Base-by-base conservation (phyloP, 768 basidiomycete species). In the Podaxis sp. region DNA sequence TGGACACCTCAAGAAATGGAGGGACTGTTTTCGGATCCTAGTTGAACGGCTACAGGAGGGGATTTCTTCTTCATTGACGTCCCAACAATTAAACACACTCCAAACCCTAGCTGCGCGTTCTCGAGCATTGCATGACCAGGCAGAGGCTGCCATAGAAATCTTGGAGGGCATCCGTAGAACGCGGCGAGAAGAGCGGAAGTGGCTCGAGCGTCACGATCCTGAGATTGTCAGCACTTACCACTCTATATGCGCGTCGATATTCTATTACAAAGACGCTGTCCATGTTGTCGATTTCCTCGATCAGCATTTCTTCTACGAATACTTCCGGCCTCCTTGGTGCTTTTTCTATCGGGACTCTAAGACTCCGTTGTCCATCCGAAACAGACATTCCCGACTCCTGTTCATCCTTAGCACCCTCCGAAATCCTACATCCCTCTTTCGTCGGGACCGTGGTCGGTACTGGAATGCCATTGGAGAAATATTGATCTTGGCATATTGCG, bases 11-110 rank as follows among this genome's bases (percentile, higher is more conserved):
- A 37, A 61, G 14, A 35, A 40, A 28, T 61, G 60, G 55, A 54
- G 44, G n/a, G 60, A 63, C 11, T 74, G 76, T 21, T 65, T 82
- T n/a, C 66, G 65, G n/a, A 63, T 66, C 16, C 35, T 78, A 14
- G 55, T 82, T 5, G 65, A 71, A 21, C 61, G 63, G 37, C 44
- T 76, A 40, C 28, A 55, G 28, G 42, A 11, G 18, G 9, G 9
- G 9, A 25, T 47, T 18, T 23, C 21, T 3, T 35, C n/a, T 37
- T 10, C 16, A 13, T 27, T 14, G 35, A 27, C 47, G 21, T 3
- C n/a, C 3, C 16, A 35, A 59, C 52, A 38, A 16, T 14, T 16
- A 16, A 18, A 23, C 18, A 18, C 40, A 5, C 14, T 61, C 5
- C 42, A 46, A 16, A 36, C 16, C 11, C 36, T 61, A 21, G 13